Conservation (phyloP, 805 yeast species). For the Wickerhamiella parazyma region DNA sequence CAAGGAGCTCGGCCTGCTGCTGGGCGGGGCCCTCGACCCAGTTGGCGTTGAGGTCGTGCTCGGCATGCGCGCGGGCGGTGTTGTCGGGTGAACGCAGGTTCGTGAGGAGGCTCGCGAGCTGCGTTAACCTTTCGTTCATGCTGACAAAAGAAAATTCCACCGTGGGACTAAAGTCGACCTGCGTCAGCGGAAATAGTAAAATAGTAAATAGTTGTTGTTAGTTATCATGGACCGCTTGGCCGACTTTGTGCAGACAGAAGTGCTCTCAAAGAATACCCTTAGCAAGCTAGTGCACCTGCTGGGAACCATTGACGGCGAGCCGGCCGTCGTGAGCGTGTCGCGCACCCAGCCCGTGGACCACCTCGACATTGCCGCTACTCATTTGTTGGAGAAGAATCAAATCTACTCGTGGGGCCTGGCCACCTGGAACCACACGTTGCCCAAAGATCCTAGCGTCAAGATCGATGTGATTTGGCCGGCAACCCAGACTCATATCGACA, state of each 20-base stretch:
- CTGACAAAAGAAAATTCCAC: background rate
- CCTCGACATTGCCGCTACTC: constrained; percentile 18
- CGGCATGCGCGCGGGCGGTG: constrained; percentile 61
- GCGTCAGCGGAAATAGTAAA: too few relatives aligned
- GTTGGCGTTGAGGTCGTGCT: constrained; percentile 50
- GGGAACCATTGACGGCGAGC: constrained; percentile 46
- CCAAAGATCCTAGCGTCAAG: constrained; percentile 45
- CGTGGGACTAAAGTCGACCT: too few relatives aligned
- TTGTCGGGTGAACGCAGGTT: constrained; percentile 75
- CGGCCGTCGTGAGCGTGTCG: constrained; percentile 50
- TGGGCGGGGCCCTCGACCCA: constrained; percentile 49
- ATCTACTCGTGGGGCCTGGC: constrained; percentile 73
- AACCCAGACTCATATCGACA: constrained; percentile 66
- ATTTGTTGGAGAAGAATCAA: constrained; percentile 54
- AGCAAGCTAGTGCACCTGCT: constrained; percentile 51
- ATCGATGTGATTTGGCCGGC: constrained; percentile 80
- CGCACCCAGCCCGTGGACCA: constrained; percentile 15
- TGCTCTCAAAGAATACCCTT: constrained; percentile 45
- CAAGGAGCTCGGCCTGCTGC: constrained; percentile 54
- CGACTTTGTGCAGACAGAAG: constrained; percentile 33
- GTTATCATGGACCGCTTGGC: constrained; percentile 15
- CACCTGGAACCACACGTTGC: constrained; percentile 32
- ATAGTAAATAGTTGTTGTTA: too few relatives aligned
- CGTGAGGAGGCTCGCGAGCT: constrained; percentile 38
- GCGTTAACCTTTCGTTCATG: constrained; percentile 7